phyloP scores from a whole-genome alignment of 73 alveolate species.

The Paramecium tetraurelia region DNA sequence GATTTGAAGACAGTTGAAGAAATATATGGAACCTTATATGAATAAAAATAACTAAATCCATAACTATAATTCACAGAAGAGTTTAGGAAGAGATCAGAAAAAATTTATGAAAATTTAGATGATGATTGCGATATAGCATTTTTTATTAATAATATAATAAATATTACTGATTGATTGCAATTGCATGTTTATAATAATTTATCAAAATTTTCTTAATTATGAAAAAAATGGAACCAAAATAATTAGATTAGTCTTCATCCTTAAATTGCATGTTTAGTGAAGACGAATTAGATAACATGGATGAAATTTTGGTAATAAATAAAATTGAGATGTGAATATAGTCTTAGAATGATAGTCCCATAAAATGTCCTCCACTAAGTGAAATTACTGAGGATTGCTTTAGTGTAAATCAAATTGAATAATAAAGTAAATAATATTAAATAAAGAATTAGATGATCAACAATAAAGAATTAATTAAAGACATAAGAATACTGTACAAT shows the following conservation, averaged over 20 bases:
- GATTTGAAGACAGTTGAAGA: neutral
- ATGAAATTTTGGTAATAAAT: neutral
- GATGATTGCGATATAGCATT: neutral
- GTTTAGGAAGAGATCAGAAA: neutral
- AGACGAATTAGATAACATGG: neutral
- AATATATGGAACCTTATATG: neutral
- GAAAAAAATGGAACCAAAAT: neutral
- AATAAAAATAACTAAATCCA: neutral
- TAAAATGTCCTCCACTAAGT: neutral
- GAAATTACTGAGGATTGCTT: neutral
- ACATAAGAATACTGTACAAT: neutral
- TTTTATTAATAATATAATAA: neutral
- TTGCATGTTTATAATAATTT: neutral
- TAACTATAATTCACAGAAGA: neutral
- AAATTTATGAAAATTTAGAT: neutral
- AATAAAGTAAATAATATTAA: neutral
- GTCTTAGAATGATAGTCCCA: conserved; percentile 3
- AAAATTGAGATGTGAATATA: neutral
- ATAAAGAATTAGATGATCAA: neutral
- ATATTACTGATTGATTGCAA: neutral
- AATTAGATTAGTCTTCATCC: neutral
- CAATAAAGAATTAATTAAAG: neutral
- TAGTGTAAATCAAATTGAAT: neutral
- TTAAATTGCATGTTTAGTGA: conserved; percentile 7
- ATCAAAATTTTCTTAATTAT: neutral